Percentiles rank a stretch among this genome's conserved stretches.
Conservation (phyloP, 768 basidiomycete genomes). For the Suillus clintonianus region DNA sequence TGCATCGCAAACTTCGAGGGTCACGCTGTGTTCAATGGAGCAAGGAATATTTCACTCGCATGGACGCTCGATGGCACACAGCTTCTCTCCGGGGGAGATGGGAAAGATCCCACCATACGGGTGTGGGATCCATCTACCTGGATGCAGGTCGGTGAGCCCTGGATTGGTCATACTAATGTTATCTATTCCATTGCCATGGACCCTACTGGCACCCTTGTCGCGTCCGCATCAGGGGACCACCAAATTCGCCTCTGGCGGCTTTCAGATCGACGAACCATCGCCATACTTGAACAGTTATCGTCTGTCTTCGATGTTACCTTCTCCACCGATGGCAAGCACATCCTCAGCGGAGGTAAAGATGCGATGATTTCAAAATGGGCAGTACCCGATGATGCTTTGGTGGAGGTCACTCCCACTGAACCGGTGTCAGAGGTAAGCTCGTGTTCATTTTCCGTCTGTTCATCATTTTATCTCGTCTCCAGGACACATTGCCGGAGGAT, state of each 20-base stretch:
- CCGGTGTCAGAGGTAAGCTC: no score
- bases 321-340: neutral
- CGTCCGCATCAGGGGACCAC: neutral
- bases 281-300: no score
- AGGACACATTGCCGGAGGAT: neutral
- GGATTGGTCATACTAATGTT: neutral
- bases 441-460: no score
- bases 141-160: neutral
- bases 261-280: neutral
- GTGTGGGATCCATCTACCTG: neutral
- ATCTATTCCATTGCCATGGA: neutral
- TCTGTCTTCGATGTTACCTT: no score
- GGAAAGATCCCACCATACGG: no score
- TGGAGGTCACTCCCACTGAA: no score
- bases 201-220: neutral
- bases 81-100: no score
- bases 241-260: neutral
- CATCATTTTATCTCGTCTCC: neutral
- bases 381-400: neutral
- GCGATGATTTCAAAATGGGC: neutral
- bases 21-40: no score
- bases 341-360: neutral
- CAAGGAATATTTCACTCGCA: no score
- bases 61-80: no score
- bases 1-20: no score